Percentiles rank a stretch among this genome's conserved stretches.
Conservation (phyloP, 169 alveolate genomes). For the Plasmodium reichenowi region DNA sequence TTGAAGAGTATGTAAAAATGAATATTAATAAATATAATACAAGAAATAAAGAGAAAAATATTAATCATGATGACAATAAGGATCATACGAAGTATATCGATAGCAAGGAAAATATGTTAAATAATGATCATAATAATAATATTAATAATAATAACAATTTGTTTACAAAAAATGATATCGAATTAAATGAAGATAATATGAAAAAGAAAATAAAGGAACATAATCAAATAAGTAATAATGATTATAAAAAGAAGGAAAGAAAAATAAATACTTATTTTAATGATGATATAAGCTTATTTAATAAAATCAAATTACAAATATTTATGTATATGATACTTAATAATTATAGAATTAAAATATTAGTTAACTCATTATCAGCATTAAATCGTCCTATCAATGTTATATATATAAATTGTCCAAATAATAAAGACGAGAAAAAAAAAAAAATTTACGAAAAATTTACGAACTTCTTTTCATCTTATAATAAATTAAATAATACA, state of each 20-base stretch:
- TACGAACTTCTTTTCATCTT: constrained; percentile 18
- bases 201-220: not conserved
- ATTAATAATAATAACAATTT: not conserved
- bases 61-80: not conserved
- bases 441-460: constrained; percentile 38
- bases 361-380: constrained; percentile 82
- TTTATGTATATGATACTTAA: constrained; percentile 75
- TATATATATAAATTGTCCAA: constrained; percentile 79
- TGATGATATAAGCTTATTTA: constrained; percentile 62
- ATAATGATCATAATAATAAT: not conserved
- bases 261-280: constrained; percentile 43
- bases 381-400: constrained; percentile 80
- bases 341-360: constrained; percentile 79
- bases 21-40: constrained; percentile 7
- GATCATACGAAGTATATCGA: not conserved
- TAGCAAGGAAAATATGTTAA: not conserved
- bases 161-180: not conserved
- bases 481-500: constrained; percentile 26
- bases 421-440: constrained; percentile 32
- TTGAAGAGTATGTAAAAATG: constrained; percentile 28
- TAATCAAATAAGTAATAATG: not conserved
- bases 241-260: constrained; percentile 21
- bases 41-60: not conserved
- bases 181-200: not conserved
- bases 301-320: constrained; percentile 66